Percentiles rank a stretch among this genome's conserved stretches.
Evolutionary conservation across 2,329 filamentous ascomycete species (phyloP).

Genomic region (Xylariaceae sp.): DNA sequence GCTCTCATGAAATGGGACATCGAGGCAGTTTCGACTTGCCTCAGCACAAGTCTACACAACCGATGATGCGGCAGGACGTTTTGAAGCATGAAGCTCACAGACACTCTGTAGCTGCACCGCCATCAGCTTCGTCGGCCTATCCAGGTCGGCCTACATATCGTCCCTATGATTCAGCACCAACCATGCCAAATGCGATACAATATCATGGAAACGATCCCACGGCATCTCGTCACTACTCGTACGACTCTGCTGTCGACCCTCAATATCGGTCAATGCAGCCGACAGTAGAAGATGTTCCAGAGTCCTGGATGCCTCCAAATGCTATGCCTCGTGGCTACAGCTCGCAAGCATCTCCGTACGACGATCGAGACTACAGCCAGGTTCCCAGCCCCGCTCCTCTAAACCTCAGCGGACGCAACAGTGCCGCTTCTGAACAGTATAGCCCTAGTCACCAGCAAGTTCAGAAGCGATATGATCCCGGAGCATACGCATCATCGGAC

Average conservation of each 20-base stretch:
- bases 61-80: conserved; percentile 56
- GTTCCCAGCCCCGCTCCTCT: conserved; percentile 41
- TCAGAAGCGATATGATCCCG: conserved; percentile 25
- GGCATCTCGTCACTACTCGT: conserved; percentile 44
- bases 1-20: conserved; percentile 36
- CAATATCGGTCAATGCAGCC: conserved; percentile 53
- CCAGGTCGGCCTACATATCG: conserved; percentile 51
- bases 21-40: conserved; percentile 38
- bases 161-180: conserved; percentile 44
- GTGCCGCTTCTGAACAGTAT: conserved; percentile 28
- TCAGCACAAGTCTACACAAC: conserved; percentile 40
- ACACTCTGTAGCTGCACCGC: conserved; percentile 36
- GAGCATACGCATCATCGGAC: conserved; percentile 25
- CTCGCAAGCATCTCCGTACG: conserved; percentile 24
- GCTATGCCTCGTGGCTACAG: conserved; percentile 19
- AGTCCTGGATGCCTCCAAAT: conserved; percentile 38
- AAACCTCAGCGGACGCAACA: conserved; percentile 35
- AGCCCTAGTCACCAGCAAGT: conserved; percentile 20
- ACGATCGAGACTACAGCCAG: conserved; percentile 37
- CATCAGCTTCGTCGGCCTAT: conserved; percentile 38
- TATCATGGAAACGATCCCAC: conserved; percentile 31
- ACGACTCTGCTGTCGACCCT: conserved; percentile 43
- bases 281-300: conserved; percentile 61
- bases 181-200: conserved; percentile 28
- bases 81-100: conserved; percentile 54